These are phyloP conservation scores for Heliamphora pulchella DNA, from an alignment of 179 eudicot genomes.

Conservation along the genomic window DNA sequence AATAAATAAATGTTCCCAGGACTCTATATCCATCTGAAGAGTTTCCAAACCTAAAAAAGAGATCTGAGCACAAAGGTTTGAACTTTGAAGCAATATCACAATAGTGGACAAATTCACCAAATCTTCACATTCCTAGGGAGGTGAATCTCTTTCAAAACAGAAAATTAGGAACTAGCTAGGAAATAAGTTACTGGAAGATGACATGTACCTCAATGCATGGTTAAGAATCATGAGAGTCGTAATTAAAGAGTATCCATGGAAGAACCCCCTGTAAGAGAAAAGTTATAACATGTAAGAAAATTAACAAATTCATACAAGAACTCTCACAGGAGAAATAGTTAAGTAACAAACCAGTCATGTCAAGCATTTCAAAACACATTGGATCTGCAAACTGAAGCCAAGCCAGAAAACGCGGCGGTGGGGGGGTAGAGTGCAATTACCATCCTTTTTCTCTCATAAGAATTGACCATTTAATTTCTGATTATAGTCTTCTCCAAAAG, in stretches of 20 bases:
- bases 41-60: neutral
- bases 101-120: neutral
- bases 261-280: conserved; percentile 72
- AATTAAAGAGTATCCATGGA: conserved; percentile 81
- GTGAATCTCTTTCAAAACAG: neutral
- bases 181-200: neutral
- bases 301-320: neutral
- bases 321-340: neutral
- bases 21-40: neutral
- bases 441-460: neutral
- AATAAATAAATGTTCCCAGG: neutral
- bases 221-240: conserved; percentile 90
- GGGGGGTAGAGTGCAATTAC: too few relatives aligned
- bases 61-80: neutral
- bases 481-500: neutral
- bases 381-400: neutral
- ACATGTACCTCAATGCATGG: conserved; percentile 81
- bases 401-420: neutral
- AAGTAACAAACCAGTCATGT: neutral
- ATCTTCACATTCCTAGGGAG: neutral
- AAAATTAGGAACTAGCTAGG: neutral
- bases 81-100: too few relatives aligned
- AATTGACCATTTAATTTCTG: neutral
- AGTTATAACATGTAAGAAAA: neutral
- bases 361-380: neutral